These are phyloP conservation scores for Aspergillus nanangensis DNA, from an alignment of 495 filamentous ascomycete genomes.

Conservation along the genomic window DNA sequence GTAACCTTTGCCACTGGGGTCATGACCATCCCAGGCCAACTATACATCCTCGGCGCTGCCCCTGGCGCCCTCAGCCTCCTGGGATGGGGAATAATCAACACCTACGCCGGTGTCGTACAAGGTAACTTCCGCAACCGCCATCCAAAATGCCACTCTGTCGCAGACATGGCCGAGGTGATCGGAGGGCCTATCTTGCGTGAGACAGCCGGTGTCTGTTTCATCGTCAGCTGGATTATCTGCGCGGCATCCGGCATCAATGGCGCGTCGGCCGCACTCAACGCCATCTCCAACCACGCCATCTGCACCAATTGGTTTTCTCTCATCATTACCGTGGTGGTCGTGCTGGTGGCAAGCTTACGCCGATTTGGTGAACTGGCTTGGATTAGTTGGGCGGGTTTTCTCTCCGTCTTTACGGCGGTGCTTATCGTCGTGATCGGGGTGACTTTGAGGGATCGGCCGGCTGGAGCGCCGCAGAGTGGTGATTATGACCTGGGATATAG, in stretches of 20 bases:
- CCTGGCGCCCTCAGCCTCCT: slow-evolving; percentile 52
- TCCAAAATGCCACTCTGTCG: slow-evolving; percentile 48
- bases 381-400: slow-evolving; percentile 42
- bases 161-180: slow-evolving; percentile 65
- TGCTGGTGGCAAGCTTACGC: slow-evolving; percentile 35
- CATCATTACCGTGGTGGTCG: slow-evolving; percentile 60
- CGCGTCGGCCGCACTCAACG: slow-evolving; percentile 47
- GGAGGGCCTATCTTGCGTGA: slow-evolving; percentile 48
- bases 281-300: slow-evolving; percentile 40
- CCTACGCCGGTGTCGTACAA: slow-evolving; percentile 35
- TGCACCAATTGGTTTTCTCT: slow-evolving; percentile 44
- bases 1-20: slow-evolving; percentile 50
- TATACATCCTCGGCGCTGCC: slow-evolving; percentile 61
- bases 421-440: slow-evolving; percentile 49
- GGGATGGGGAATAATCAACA: slow-evolving; percentile 60
- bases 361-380: slow-evolving; percentile 41
- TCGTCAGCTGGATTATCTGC: slow-evolving; percentile 42
- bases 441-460: slow-evolving; percentile 34
- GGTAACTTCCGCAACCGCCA: slow-evolving; percentile 31
- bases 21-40: slow-evolving; percentile 55
- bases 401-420: slow-evolving; percentile 39
- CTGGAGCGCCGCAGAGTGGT: slow-evolving; percentile 30
- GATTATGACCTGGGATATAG: slow-evolving; percentile 44
- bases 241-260: slow-evolving; percentile 47
- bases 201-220: slow-evolving; percentile 40